phyloP scores from a whole-genome alignment of 257 asterid genomes.

The Solanum okadae region DNA sequence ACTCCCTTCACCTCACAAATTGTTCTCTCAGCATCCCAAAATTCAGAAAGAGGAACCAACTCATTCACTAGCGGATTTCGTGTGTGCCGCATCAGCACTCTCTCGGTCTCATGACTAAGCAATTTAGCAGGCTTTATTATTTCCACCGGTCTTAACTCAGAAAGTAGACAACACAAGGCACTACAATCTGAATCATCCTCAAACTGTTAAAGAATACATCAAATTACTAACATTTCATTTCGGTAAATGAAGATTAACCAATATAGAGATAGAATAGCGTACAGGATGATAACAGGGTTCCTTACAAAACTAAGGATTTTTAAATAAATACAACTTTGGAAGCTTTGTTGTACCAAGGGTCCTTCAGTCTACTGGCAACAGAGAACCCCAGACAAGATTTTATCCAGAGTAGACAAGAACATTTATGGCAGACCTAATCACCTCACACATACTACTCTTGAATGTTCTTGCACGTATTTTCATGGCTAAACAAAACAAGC shows the following conservation, averaged over 20 bases:
- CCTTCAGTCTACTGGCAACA: not conserved
- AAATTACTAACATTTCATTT: not conserved
- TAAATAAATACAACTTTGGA: not conserved
- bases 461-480: not conserved
- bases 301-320: not conserved
- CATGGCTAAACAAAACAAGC: not conserved
- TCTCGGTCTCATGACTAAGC: constrained; percentile 81
- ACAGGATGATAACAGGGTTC: not conserved
- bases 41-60: constrained; percentile 78
- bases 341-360: not conserved
- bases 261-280: not conserved
- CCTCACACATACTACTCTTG: not conserved
- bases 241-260: not conserved
- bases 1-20: constrained; percentile 47
- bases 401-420: not conserved
- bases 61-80: constrained; percentile 79
- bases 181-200: constrained; percentile 92
- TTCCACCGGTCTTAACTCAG: constrained; percentile 95
- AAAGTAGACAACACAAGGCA: constrained; percentile 65
- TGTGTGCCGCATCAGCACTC: constrained; percentile 62
- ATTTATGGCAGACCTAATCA: not conserved
- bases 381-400: not conserved
- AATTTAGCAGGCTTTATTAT: constrained; percentile 84
- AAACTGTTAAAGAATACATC: constrained; percentile 43
- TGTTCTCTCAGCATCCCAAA: constrained; percentile 91